Base-by-base conservation (phyloP, 2,329 filamentous ascomycete genomes). In the Nemania bipapillata region DNA sequence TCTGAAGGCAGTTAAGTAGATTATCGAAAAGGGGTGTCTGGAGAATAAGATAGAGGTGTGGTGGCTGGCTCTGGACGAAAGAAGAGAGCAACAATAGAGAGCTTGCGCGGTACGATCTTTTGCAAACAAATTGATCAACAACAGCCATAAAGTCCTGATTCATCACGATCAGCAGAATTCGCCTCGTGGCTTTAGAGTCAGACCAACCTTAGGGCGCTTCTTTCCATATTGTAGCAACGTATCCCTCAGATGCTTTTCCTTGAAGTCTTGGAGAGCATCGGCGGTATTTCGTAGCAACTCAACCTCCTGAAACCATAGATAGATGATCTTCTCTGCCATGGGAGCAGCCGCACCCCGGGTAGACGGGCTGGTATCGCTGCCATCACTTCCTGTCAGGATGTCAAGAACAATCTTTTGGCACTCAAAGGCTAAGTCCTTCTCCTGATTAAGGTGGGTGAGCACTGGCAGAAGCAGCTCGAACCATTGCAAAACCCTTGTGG, bases 31-130 rank as follows among this genome's bases (percentile, higher is more conserved):
- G 82, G 0, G 89, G 86, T 0, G 92, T 94, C 72, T 93, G 86
- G 4, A 92, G 80, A 40, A 94, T 87, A 49, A 90, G 85, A 76
- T 96, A 88, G 1, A 96, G 83, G 79, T 94, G 92, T 4, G 92
- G 92, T n/a, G 92, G 91, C 72, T 93, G 90, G 66, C 89, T 87
- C 70, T 90, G 87, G 42, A 96, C 86, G 72, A 93, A 94, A 52
- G 90, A 87, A 75, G 89, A 90, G 17, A 96, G 82, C 11, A 96
- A 84, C 20, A 86, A 86, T 32, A 94, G 80, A 8, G 88, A 86
- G 68, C 88, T 86, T 63, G 89, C 85, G 22, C 92, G 89, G 68
- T 88, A 86, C 22, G 88, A 84, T 70, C 85, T 88, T 70, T 88
- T 87, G 28, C 90, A 82, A 68, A 96, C 86, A 70, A 90, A 89